Evolutionary conservation across 139 green algal genomes (phyloP), one percentile per base, ranked within the genome.

Genomic region (Coelastrella sp.): DNA sequence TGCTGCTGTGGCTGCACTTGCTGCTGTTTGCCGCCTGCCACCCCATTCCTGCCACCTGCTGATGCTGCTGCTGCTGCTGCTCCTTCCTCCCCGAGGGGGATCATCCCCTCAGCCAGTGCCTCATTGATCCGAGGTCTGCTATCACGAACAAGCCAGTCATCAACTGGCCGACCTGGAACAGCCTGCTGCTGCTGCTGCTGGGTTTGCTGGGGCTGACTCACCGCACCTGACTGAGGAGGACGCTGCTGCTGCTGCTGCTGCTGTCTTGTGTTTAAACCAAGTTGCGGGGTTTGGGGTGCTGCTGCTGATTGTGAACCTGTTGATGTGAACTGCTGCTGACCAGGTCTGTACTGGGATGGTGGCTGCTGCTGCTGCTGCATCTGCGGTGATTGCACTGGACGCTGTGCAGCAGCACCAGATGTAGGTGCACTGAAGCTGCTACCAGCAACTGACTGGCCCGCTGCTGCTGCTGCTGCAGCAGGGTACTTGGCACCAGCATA

Each of bases 101-200:
- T 63, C 64, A 68, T 45, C 32, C 79, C 79, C 41, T 85, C 64
- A 45, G 63, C 63, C 19, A 85, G 43, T 0, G 60, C 79, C 27
- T 85, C 64, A 32, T 21, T 21, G 30, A 85, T 38, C 30, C 79
- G 79, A 50, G 79, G 79, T 32, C 79, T 51, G 4, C 27, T 73
- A 23, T 86, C 81, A 15, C 67, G 30, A 5, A 59, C 81, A 15
- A 89, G 23, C 80, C 73, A 87, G n/a, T 89, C 86, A 34, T 89
- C 72, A 9, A 89, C 80, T 19, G 48, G 79, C 48, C 67, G 25
- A n/a, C 60, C 57, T 27, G 19, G 35, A 45, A 30, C 72, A 35
- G 51, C 75, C 66, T 74, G 66, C 69, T 75, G 81, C 57, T 87
- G 81, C 68, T 73, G 81, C 38, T 72, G 41, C 63, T 81, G 81